These are phyloP conservation scores for Globisporangium cylindrosporum DNA, from an alignment of 352 stramenopile species.

Conservation along the genomic window DNA sequence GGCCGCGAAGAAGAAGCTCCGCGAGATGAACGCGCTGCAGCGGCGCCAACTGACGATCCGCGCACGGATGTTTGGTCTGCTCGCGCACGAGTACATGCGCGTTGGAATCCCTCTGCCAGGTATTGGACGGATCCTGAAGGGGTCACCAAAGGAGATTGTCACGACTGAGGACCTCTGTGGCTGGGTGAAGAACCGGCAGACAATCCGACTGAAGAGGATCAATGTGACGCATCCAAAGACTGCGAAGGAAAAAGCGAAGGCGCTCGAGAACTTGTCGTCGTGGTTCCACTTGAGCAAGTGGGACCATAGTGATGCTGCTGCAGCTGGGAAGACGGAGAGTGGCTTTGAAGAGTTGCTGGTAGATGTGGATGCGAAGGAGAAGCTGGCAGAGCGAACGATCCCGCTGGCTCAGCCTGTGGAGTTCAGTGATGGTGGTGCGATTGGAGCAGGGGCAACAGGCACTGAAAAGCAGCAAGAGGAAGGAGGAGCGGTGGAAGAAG, in stretches of 20 bases:
- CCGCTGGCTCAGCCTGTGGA: slow-evolving; percentile 22
- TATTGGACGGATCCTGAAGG: slow-evolving; percentile 23
- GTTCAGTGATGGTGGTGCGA: background rate
- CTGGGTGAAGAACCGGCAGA: slow-evolving; percentile 52
- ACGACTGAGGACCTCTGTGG: slow-evolving; percentile 51
- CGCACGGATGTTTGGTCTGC: slow-evolving; percentile 50
- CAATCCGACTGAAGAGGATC: slow-evolving; percentile 27
- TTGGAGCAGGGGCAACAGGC: background rate
- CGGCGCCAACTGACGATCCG: slow-evolving; percentile 46
- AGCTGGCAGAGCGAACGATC: slow-evolving; percentile 26
- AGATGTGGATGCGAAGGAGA: slow-evolving; percentile 32
- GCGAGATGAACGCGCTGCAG: slow-evolving; percentile 46
- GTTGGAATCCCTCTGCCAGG: slow-evolving; percentile 60
- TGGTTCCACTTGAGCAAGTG: slow-evolving; percentile 33
- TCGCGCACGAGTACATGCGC: slow-evolving; percentile 59
- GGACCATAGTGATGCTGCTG: slow-evolving; percentile 2
- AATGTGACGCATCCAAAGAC: background rate
- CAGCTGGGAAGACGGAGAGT: background rate
- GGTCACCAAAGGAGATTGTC: slow-evolving; percentile 27
- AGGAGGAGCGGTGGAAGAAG: slow-evolving; percentile 22
- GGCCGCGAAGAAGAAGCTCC: slow-evolving; percentile 30
- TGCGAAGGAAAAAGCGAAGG: background rate
- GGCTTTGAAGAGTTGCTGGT: slow-evolving; percentile 21
- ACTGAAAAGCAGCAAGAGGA: slow-evolving; percentile 4
- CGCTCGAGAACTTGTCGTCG: slow-evolving; percentile 19